A percentile compares a stretch with the other conserved stretches of the same genome.
Evolutionary conservation across 1,284 basidiomycete species (phyloP).

Genomic region (Naganishia liquefaciens): DNA sequence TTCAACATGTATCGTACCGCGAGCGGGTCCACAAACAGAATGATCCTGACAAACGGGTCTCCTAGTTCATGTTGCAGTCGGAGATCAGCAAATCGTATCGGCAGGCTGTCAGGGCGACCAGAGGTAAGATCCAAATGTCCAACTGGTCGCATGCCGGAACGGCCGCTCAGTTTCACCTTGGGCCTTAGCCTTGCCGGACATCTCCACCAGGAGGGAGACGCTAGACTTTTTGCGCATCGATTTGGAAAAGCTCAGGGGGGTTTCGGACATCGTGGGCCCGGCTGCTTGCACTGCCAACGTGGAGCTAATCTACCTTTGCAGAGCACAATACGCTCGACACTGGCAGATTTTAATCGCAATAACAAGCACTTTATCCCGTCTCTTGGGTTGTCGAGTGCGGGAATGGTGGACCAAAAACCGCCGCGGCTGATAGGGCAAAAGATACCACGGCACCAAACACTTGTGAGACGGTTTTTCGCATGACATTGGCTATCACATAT

Average conservation of each 20-base stretch:
- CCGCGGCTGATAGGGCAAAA: slow-evolving; percentile 22
- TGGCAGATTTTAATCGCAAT: slow-evolving; percentile 29
- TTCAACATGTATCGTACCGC: slow-evolving; percentile 44
- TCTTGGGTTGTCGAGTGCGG: slow-evolving; percentile 26
- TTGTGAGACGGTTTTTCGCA: slow-evolving; percentile 25
- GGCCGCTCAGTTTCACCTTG: neutral
- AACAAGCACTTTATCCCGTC: slow-evolving; percentile 32
- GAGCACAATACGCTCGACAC: slow-evolving; percentile 22
- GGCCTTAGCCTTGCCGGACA: slow-evolving; percentile 47
- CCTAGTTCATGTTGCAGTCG: slow-evolving; percentile 50
- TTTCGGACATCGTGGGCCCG: slow-evolving; percentile 46
- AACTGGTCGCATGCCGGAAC: neutral
- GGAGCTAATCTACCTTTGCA: neutral
- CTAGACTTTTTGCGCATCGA: slow-evolving; percentile 51
- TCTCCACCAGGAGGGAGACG: slow-evolving; percentile 48
- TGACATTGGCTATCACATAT: neutral
- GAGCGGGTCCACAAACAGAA: no score
- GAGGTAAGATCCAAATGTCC: slow-evolving; percentile 51
- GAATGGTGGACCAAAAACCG: slow-evolving; percentile 4
- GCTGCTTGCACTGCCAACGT: no score
- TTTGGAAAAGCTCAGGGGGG: slow-evolving; percentile 44
- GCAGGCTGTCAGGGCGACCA: slow-evolving; percentile 49
- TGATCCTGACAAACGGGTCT: neutral
- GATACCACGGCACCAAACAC: slow-evolving; percentile 19
- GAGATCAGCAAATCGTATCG: slow-evolving; percentile 49